Base-by-base conservation (phyloP, 2,329 filamentous ascomycete species). In the Zopfia rhizophila region DNA sequence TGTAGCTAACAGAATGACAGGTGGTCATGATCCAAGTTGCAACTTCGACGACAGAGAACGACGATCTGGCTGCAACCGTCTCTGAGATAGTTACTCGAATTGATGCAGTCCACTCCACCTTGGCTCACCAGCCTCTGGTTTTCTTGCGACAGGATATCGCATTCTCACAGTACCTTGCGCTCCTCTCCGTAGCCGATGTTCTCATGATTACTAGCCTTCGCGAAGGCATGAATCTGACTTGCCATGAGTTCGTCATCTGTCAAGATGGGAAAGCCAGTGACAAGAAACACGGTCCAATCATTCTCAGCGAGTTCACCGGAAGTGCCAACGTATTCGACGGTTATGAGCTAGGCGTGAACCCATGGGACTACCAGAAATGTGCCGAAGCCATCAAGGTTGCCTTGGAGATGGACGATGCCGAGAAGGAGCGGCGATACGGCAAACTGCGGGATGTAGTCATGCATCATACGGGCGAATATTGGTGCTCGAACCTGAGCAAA, bases 151-250 rank as follows among this genome's bases (percentile, higher is more conserved):
- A 97, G 70, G 93, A 97, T 61, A 94, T 97, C 48, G 87, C 90
- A 46, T 96, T 96, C 66, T 80, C 89, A 0, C 92, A 97, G 66
- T 97, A 97, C 63, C 82, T 97, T n/a, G 93, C 92, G 2, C 78
- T 97, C 6, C 81, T 97, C 33, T 91, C 90, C 3, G 87, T 95
- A 39, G 94, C 93, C 2, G 92, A 97, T 73, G 89, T 88, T 3
- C 78, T 97, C 37, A 94, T 97, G 84, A 94, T 97, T 63, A 95
- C 93, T 2, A 95, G 91, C 66, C 85, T 97, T 60, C 90, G 94
- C 39, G 93, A 97, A 70, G 93, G 93, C 53, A 97, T 97, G 94
- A 97, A 97, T 68, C 75, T 97, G 44, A 97, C 93, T 0, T 92
- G 89, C 5, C 94, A 97, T 68, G 93, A 97, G 69, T 97, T 91